phyloP scores from a whole-genome alignment of 495 filamentous ascomycete species.

The Wilcoxina mikolae region DNA sequence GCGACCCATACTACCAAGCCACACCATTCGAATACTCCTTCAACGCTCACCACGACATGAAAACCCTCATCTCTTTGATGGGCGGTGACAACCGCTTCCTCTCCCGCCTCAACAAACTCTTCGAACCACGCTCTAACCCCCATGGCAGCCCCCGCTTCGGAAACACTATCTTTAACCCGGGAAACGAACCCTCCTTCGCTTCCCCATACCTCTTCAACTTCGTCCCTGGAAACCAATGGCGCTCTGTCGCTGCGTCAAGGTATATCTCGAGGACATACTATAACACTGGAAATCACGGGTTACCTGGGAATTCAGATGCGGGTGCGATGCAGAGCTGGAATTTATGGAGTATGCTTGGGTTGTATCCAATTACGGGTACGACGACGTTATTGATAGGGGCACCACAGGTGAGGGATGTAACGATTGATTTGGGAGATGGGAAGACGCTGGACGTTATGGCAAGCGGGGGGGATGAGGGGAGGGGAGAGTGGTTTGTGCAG shows the following conservation, averaged over 20 bases:
- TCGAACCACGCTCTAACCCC: slow-evolving; percentile 40
- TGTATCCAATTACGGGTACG: slow-evolving; percentile 51
- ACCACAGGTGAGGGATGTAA: slow-evolving; percentile 47
- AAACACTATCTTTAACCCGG: slow-evolving; percentile 50
- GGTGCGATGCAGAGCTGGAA: slow-evolving; percentile 58
- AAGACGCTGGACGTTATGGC: slow-evolving; percentile 43
- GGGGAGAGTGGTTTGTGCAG: slow-evolving; percentile 40
- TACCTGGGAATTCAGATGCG: slow-evolving; percentile 55
- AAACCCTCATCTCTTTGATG: slow-evolving; percentile 39
- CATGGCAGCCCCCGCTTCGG: slow-evolving; percentile 35
- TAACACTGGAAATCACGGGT: slow-evolving; percentile 35
- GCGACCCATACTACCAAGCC: slow-evolving; percentile 44
- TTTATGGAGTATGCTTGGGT: slow-evolving; percentile 55
- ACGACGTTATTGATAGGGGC: slow-evolving; percentile 50
- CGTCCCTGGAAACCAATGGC: slow-evolving; percentile 41
- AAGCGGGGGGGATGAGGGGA: slow-evolving; percentile 33
- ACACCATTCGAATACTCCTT: slow-evolving; percentile 57
- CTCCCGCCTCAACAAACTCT: slow-evolving; percentile 48
- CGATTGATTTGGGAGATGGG: slow-evolving; percentile 41
- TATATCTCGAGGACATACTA: slow-evolving; percentile 43
- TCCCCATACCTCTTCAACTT: slow-evolving; percentile 60
- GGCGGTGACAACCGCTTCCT: slow-evolving; percentile 46
- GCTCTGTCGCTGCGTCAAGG: slow-evolving; percentile 41
- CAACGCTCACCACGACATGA: slow-evolving; percentile 53
- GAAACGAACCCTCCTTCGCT: slow-evolving; percentile 56